Base-by-base conservation (phyloP, 2,329 filamentous ascomycete genomes). In the Alternaria postmessia region DNA sequence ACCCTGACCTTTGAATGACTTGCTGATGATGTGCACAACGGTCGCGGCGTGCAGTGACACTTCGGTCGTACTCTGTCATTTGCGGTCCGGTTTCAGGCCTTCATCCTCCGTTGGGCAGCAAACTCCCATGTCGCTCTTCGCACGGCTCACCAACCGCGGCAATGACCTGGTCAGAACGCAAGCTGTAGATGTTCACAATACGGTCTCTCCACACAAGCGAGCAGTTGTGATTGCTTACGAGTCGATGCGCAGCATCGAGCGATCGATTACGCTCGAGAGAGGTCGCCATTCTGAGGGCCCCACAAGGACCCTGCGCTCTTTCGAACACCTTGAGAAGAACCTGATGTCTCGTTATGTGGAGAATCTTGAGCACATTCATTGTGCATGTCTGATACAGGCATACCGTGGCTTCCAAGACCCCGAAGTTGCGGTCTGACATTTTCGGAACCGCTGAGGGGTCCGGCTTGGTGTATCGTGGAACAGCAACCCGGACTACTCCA, bases 281-380 rank as follows among this genome's bases (percentile, higher is more conserved):
- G 30, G 14, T 48, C 46, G 57, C 38, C 39, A 38, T 56, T 34
- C 38, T 30, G 30, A 32, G 22, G 44, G 47, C 48, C 39, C 53
- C 47, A 51, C 46, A 18, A 16, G 18, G 39, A 28, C 47, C 43
- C 53, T 51, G 32, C 48, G 41, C 54, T 41, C 41, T 41, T 46
- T 18, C 39, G 39, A 38, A 41, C 26, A 28, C 34, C 53, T 32
- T 51, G 41, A 38, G 51, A 28, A 38, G 51, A 22, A 28, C 44
- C 32, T 18, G 34, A 34, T 42, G 53, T 60, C 57, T 60, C 57
- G 42, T 36, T 47, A n/a, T 51, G 57, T 56, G 46, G 52, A 48
- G 18, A 41, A 18, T 22, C 9, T 22, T 22, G 18, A 41, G 53
- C 48, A 18, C 22, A 39, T 18, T 20, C 24, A 34, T 42, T 44